phyloP scores from a whole-genome alignment of 2,329 filamentous ascomycete genomes.

The Chaetomiaceae sp. region DNA sequence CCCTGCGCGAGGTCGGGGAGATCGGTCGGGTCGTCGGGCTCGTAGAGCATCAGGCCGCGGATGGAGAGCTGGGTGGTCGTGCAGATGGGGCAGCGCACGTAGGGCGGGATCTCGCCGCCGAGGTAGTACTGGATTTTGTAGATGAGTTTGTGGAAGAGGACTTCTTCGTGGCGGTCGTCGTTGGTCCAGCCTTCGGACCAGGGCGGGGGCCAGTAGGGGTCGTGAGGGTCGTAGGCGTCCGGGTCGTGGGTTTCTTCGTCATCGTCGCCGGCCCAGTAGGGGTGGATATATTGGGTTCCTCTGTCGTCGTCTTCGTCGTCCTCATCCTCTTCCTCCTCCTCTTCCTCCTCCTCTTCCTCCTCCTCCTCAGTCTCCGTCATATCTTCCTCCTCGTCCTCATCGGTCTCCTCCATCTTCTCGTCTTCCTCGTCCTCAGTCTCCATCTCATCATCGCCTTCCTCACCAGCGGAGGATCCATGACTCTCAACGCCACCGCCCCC shows the following conservation, averaged over 20 bases:
- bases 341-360: neutral
- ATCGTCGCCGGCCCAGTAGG: too few relatives aligned
- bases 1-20: neutral
- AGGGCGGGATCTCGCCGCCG: neutral
- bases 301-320: neutral
- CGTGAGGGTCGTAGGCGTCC: neutral
- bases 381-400: neutral
- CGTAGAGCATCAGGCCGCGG: neutral
- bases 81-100: neutral
- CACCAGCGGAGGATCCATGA: too few relatives aligned
- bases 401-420: neutral
- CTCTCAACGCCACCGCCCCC: too few relatives aligned
- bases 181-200: neutral
- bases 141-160: neutral
- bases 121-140: accelerated
- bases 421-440: neutral
- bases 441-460: neutral
- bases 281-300: too few relatives aligned
- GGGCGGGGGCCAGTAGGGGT: neutral
- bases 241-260: too few relatives aligned
- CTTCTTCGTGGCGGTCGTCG: neutral
- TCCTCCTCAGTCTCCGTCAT: neutral
- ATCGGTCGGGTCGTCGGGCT: neutral
- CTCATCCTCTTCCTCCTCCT: neutral
- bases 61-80: neutral